Percentiles rank a stretch among this genome's conserved stretches.
phyloP scores from a whole-genome alignment of 805 yeast genomes.

The Pichia phayaonensis region DNA sequence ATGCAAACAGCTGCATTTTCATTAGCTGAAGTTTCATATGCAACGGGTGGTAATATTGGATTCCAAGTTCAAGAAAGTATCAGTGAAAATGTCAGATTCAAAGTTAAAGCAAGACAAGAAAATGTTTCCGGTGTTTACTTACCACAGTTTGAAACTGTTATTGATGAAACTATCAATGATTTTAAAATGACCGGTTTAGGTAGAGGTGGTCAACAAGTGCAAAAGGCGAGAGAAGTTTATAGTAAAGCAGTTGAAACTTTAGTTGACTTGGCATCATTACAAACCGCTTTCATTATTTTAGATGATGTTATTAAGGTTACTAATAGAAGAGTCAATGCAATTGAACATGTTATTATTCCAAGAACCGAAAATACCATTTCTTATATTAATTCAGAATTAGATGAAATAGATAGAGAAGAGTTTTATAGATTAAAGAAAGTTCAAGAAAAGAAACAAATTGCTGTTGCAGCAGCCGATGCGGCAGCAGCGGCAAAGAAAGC shows the following conservation, averaged over 20 bases:
- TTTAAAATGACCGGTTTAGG: slow-evolving; percentile 96
- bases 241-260: slow-evolving; percentile 95
- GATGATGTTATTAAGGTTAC: slow-evolving; percentile 98
- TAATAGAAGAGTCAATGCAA: slow-evolving; percentile 96
- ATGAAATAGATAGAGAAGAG: slow-evolving; percentile 97
- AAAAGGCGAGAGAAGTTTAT: slow-evolving; percentile 86
- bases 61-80: slow-evolving; percentile 88
- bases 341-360: slow-evolving; percentile 96
- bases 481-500: slow-evolving; percentile 35
- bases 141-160: slow-evolving; percentile 84
- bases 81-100: slow-evolving; percentile 84
- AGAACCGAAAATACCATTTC: slow-evolving; percentile 92
- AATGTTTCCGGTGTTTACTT: slow-evolving; percentile 93
- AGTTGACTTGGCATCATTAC: slow-evolving; percentile 91
- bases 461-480: slow-evolving; percentile 56
- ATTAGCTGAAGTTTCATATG: slow-evolving; percentile 93
- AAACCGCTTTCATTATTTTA: slow-evolving; percentile 91
- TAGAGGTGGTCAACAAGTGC: slow-evolving; percentile 97
- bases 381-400: slow-evolving; percentile 90
- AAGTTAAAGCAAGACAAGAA: slow-evolving; percentile 86
- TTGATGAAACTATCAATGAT: slow-evolving; percentile 82
- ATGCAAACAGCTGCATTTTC: slow-evolving; percentile 99
- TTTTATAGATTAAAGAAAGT: slow-evolving; percentile 94
- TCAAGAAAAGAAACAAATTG: slow-evolving; percentile 86
- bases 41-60: slow-evolving; percentile 93